A percentile compares a stretch with the other conserved stretches of the same genome.
phyloP scores from a whole-genome alignment of 192 early-diverging fungal genomes.

The Gigaspora rosea region DNA sequence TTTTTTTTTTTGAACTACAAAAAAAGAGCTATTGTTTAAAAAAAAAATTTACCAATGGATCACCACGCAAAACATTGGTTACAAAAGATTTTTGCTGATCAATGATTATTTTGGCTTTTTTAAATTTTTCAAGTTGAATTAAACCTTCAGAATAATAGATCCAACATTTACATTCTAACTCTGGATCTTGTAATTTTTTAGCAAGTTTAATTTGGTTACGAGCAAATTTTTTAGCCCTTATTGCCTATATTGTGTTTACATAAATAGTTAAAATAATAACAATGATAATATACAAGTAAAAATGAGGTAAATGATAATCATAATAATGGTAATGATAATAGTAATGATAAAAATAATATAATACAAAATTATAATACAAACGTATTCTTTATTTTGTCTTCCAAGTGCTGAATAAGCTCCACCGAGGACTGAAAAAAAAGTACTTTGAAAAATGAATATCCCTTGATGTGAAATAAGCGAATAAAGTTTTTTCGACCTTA shows the following conservation, averaged over 20 bases:
- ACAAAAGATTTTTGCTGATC: conserved; percentile 27
- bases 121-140: conserved; percentile 36
- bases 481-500: conserved; percentile 7
- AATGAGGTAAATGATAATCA: not conserved
- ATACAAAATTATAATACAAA: conserved; percentile 30
- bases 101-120: conserved; percentile 36
- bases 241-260: conserved; percentile 31
- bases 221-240: conserved; percentile 40
- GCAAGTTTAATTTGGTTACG: conserved; percentile 43
- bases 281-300: not conserved
- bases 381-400: conserved; percentile 40
- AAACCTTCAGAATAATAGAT: conserved; percentile 50
- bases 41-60: not conserved
- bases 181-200: conserved; percentile 37
- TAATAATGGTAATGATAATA: no score
- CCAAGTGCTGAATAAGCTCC: conserved; percentile 49
- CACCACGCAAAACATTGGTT: not conserved
- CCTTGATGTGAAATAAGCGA: not conserved
- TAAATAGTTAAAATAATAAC: not conserved
- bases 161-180: conserved; percentile 49
- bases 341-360: no score
- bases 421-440: conserved; percentile 46
- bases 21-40: no score
- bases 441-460: conserved; percentile 22
- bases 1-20: no score